Base-by-base conservation (phyloP, 139 green algal genomes). In the Pseudopediastrum boryanum region DNA sequence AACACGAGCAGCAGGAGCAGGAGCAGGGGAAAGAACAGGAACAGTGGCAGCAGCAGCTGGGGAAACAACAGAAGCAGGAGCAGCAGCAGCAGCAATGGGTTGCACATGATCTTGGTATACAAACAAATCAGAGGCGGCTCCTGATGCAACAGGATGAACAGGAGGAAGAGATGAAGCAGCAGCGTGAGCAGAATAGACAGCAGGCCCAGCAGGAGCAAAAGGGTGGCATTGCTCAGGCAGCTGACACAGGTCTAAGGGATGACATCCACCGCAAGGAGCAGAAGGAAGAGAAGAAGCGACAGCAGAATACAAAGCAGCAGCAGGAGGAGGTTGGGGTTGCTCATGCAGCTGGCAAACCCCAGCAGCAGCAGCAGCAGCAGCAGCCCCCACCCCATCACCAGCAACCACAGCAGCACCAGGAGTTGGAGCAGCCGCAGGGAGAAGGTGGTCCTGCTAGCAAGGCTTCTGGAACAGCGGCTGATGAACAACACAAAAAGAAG, bases 61-160 rank as follows among this genome's bases (percentile, higher is more conserved):
- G 19, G 19, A 16, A 58, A 19, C 48, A 58, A n/a, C n/a, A n/a
- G n/a, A n/a, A n/a, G n/a, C n/a, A 66, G 69, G n/a, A 25, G 50
- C 31, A 54, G 12, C 69, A 29, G 50, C 5, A 67, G 70, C 2
- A 33, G 44, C 35, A 48, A 42, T 25, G 31, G n/a, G n/a, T n/a
- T n/a, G n/a, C n/a, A n/a, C n/a, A n/a, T 13, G 52, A 21, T n/a
- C 10, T 9, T 41, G n/a, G 19, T 36, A 31, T 41, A n/a, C n/a
- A n/a, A n/a, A n/a, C n/a, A n/a, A n/a, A n/a, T n/a, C 31, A n/a
- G 5, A 51, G 70, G 29, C 44, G 51, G 50, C 70, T 68, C 4
- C 48, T 77, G 69, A 50, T 50, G 64, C 50, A 50, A 36, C 50
- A 9, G n/a, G 44, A 63, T 51, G 66, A 42, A n/a, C 31, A 29